Base-by-base conservation (phyloP, 2,329 filamentous ascomycete species). In the Pseudodiploospora longispora region DNA sequence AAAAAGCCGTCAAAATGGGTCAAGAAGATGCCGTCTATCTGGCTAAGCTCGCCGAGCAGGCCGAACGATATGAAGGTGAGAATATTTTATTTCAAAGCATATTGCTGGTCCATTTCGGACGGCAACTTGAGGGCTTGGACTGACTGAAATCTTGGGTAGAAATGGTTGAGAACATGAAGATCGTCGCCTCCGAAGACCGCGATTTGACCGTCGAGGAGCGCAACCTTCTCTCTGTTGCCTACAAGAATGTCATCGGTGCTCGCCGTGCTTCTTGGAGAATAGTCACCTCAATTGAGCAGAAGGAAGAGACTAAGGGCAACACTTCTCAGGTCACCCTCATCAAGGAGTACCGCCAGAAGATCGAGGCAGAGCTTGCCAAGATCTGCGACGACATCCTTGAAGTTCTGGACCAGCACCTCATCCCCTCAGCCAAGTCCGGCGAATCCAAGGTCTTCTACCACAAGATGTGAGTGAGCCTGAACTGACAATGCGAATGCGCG, bases 151-250 rank as follows among this genome's bases (percentile, higher is more conserved):
- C 47, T 38, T 42, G 45, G 35, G 47, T 71, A 96, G 91, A 96
- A 75, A 96, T 97, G 91, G 91, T 97, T 58, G 89, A 95, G 79
- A 95, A 96, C 82, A 97, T 97, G 91, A 97, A 96, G 83, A 83
- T 87, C 58, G 91, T 96, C 63, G 91, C 91, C 62, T 90, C 86
- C 57, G 87, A 91, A 67, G 81, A 87, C 65, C 82, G 77, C 61
- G 85, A 89, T 63, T 78, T 89, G 59, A 85, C 83, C 54, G 89
- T 96, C 57, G 91, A 96, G 74, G 90, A 96, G 81, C 87, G 90
- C 68, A 96, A 96, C 76, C 87, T 96, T 54, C 82, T 96, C 51
- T 95, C 89, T 49, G 90, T 96, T 66, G 90, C 90, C 70, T 96
- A 96, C 83, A 96, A 96, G 85, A 96, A 96, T 75, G 90, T 96